Conservation (phyloP, 192 early-diverging fungal species). For the Entophlyctis helioformis region DNA sequence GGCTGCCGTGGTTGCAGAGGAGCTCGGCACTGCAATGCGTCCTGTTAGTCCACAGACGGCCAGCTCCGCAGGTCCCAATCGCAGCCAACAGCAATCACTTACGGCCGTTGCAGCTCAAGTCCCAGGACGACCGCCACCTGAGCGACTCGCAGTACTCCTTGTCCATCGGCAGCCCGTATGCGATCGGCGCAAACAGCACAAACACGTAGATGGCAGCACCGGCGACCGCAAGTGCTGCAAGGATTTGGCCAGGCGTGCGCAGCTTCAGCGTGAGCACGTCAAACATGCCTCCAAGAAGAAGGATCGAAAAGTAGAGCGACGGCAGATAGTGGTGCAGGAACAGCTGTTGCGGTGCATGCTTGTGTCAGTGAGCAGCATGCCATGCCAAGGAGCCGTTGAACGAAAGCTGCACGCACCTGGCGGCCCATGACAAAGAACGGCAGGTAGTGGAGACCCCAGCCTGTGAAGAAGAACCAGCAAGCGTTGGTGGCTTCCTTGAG, state of each 20-base stretch:
- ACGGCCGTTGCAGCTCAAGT: constrained; percentile 61
- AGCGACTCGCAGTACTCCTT: constrained; percentile 58
- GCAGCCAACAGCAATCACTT: no score
- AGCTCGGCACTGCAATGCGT: no score
- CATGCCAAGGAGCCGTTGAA: background rate
- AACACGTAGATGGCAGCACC: constrained; percentile 50
- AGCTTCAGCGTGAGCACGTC: constrained; percentile 62
- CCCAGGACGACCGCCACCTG: constrained; percentile 75
- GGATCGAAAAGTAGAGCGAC: constrained; percentile 75
- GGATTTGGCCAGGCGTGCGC: constrained; percentile 28
- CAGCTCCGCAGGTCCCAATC: no score
- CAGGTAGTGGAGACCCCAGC: constrained; percentile 74
- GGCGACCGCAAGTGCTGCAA: constrained; percentile 40
- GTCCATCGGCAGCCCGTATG: constrained; percentile 72
- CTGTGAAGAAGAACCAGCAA: constrained; percentile 58
- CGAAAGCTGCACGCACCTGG: no score
- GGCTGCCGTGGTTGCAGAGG: no score
- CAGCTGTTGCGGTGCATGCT: constrained; percentile 12
- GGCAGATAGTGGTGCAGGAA: constrained; percentile 96
- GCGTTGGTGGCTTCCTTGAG: no score
- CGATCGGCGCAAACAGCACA: constrained; percentile 59
- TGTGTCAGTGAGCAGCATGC: no score
- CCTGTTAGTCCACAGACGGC: no score
- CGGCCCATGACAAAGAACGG: constrained; percentile 87
- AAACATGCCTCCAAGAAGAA: constrained; percentile 56